Evolutionary conservation across 805 yeast species (phyloP), one percentile per base, ranked within the genome.

Genomic region (Cyberlindnera euphorbiiphila): DNA sequence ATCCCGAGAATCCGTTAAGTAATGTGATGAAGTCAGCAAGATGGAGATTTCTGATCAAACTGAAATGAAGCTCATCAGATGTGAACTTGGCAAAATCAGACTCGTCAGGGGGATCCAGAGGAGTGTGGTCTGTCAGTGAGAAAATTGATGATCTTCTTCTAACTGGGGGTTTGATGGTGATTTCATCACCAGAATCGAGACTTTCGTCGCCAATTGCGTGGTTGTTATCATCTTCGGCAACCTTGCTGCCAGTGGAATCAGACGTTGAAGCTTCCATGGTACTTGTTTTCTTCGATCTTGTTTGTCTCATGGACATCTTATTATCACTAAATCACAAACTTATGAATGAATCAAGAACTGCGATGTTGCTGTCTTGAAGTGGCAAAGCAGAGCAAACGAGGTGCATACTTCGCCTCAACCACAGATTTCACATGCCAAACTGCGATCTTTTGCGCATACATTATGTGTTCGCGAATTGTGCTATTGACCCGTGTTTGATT

Each of bases 1-100:
- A 89, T 0, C 98, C 98, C 33, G 89, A 81, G 58, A 86, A 87
- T 18, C 97, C 96, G 62, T 93, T 93, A 60, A 93, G 69, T 68
- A 89, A 74, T 4, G 98, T 93, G 60, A 93, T 93, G 66, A 81
- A 87, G 62, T 93, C 98, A 6, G 98, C 98, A 78, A 91, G 70
- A 61, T 93, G 98, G 47, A 93, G 73, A 53, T 84, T 82, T 56
- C 95, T 70, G 39, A 93, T 66, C 75, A 93, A 76, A 39, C 89
- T 81, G 47, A 91, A 81, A 59, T 91, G 97, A 56, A 95, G 73
- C 32, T 72, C 72, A 61, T 91, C 98, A 25, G 79, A 74, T 37
- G 88, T 80, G 58, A 89, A 88, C 31, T 81, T 85, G 43, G 74
- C 70, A 53, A 86, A 81, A 59, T 91, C 95, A 13, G 70, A 69